These are phyloP conservation scores for Fraxinus pennsylvanica DNA, from an alignment of 257 asterid genomes.

Conservation along the genomic window DNA sequence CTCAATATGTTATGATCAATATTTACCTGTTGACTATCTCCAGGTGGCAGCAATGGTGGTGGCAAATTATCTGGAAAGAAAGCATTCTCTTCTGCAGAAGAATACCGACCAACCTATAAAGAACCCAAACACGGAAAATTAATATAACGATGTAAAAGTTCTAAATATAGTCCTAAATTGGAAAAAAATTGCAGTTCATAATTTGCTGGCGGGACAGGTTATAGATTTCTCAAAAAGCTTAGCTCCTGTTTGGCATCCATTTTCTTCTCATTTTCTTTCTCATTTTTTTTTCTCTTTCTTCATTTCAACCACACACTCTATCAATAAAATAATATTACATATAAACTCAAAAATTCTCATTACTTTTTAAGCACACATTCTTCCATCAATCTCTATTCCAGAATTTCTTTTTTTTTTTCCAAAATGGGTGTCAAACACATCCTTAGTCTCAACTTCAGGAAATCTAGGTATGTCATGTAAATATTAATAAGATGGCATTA, in stretches of 20 bases:
- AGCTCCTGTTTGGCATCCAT: no score
- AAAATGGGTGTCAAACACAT: no score
- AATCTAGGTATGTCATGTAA: background rate
- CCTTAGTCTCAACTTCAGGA: background rate
- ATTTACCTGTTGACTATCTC: conserved; percentile 36
- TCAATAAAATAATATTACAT: no score
- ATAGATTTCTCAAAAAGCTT: no score
- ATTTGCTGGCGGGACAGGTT: background rate
- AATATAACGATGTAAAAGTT: background rate
- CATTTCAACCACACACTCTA: no score
- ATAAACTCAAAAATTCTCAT: no score
- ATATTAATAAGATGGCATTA: background rate
- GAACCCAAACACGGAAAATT: background rate
- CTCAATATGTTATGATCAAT: background rate
- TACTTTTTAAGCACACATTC: no score
- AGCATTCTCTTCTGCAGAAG: conserved; percentile 68
- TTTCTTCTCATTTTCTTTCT: no score
- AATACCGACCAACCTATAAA: conserved; percentile 71
- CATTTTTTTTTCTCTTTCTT: no score
- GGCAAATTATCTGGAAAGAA: conserved; percentile 65
- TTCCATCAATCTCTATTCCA: no score
- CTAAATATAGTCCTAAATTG: background rate
- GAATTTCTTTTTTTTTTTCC: no score
- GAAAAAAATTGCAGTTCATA: background rate
- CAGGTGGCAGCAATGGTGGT: conserved; percentile 43